Conservation (phyloP, 2,329 filamentous ascomycete genomes). For the Hypoxylon sp. region DNA sequence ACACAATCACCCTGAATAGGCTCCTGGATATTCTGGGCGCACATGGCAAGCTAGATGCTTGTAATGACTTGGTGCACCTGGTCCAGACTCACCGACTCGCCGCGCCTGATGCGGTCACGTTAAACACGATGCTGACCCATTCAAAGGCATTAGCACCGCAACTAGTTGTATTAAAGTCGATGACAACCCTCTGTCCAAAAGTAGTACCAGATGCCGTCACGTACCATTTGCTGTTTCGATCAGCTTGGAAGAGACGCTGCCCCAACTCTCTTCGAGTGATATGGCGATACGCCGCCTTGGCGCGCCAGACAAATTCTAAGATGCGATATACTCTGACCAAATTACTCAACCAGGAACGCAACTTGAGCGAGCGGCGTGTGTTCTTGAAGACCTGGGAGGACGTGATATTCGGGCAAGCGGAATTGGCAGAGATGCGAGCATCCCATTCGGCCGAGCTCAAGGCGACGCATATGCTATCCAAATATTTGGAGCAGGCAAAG, state of each 20-base stretch:
- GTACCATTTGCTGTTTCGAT: slow-evolving; percentile 49
- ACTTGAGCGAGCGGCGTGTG: slow-evolving; percentile 19
- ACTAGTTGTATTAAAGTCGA: slow-evolving; percentile 29
- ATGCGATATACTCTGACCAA: slow-evolving; percentile 47
- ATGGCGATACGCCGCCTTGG: slow-evolving; percentile 51
- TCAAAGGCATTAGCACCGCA: slow-evolving; percentile 30
- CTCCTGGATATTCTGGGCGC: slow-evolving; percentile 51
- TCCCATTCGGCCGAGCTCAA: neutral
- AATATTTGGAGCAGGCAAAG: slow-evolving; percentile 37
- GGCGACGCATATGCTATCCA: slow-evolving; percentile 32
- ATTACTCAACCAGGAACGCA: slow-evolving; percentile 31
- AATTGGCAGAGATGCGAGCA: slow-evolving; percentile 42
- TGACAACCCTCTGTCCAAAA: slow-evolving; percentile 42
- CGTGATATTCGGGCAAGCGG: slow-evolving; percentile 49
- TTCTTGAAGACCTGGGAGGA: slow-evolving; percentile 51
- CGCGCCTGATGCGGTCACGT: slow-evolving; percentile 44
- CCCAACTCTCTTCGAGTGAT: slow-evolving; percentile 54
- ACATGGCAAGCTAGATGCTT: slow-evolving; percentile 38
- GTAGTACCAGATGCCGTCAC: slow-evolving; percentile 45
- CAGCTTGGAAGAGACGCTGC: slow-evolving; percentile 47
- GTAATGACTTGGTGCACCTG: slow-evolving; percentile 44
- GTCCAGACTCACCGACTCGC: slow-evolving; percentile 22
- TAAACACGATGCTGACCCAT: slow-evolving; percentile 54
- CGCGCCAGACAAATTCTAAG: slow-evolving; percentile 31
- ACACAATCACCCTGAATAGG: slow-evolving; percentile 50